Base-by-base conservation (phyloP, 2,329 filamentous ascomycete species). In the Graphium sp. region DNA sequence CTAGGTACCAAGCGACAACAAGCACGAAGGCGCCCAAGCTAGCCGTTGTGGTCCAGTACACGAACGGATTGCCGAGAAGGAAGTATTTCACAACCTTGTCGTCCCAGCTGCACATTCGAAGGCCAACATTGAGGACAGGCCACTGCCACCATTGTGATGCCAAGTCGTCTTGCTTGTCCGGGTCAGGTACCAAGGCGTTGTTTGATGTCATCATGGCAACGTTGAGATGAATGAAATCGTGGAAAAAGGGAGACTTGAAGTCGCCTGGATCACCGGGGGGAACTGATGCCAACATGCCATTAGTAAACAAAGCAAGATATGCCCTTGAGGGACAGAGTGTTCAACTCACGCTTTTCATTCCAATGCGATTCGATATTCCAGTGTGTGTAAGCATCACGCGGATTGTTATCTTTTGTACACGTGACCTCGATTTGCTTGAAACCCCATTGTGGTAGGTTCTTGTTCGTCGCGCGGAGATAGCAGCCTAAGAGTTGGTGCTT, bases 141-240 rank as follows among this genome's bases (percentile, higher is more conserved):
- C 89, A 98, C 56, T 98, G 85, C 89, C 89, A 98, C 63, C 85
- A 94, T 39, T 84, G 66, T 10, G 89, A 98, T 18, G 89, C 89
- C 26, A 98, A 71, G 46, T 98, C 89, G 45, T 98, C 89, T 53
- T 98, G 89, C 68, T 98, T 98, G 52, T 98, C 89, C 5, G 89
- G 87, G 46, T 98, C 89, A 4, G 89, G 89, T 13, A 98, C 83
- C 25, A 98, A 72, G 15, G 89, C 89, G 47, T 98, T 98, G 66
- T 98, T 98, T 22, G 89, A 95, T 4, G 89, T 98, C 87, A 95
- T 94, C 89, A 98, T 98, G 37, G 89, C 89, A 36, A 98, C 89
- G 49, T 98, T 98, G 35, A 95, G 62, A 52, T 98, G 89, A 37
- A 98, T 76, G 45, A 98, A 98, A 53, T 98, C 89, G 48, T 92